Evolutionary conservation across 148 eudicot species (phyloP).

Genomic region (Fagopyrum homotropicum): DNA sequence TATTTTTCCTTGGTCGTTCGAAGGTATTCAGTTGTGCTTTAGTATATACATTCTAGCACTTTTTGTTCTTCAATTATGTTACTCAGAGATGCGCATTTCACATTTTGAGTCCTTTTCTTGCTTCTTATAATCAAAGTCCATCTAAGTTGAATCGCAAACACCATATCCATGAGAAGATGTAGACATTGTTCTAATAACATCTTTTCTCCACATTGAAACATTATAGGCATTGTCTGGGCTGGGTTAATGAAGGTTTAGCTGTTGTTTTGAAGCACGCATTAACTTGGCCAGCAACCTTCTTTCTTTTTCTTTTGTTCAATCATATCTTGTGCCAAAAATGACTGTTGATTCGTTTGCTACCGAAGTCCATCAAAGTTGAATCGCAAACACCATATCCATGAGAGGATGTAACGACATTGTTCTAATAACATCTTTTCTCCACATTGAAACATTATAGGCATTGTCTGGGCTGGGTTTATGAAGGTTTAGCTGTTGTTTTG

Average conservation of each 20-base stretch:
- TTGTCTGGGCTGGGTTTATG: background rate
- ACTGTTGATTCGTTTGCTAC: background rate
- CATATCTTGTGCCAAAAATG: background rate
- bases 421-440: background rate
- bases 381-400: background rate
- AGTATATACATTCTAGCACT: background rate
- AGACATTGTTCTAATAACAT: background rate
- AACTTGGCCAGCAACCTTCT: background rate
- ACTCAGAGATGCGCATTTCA: background rate
- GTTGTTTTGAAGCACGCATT: background rate
- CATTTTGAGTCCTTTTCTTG: background rate
- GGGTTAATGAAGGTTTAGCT: background rate
- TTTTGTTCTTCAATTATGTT: background rate
- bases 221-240: background rate
- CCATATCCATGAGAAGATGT: background rate
- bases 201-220: background rate
- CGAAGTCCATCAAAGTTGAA: background rate
- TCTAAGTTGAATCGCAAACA: background rate
- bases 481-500: background rate
- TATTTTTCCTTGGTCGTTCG: conserved; percentile 89
- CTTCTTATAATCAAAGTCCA: background rate
- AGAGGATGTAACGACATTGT: background rate
- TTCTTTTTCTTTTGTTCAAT: background rate
- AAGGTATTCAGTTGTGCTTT: conserved; percentile 38
- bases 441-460: background rate